A percentile compares a stretch with the other conserved stretches of the same genome.
phyloP scores from a whole-genome alignment of 495 filamentous ascomycete species.

The Xylaria acuta region DNA sequence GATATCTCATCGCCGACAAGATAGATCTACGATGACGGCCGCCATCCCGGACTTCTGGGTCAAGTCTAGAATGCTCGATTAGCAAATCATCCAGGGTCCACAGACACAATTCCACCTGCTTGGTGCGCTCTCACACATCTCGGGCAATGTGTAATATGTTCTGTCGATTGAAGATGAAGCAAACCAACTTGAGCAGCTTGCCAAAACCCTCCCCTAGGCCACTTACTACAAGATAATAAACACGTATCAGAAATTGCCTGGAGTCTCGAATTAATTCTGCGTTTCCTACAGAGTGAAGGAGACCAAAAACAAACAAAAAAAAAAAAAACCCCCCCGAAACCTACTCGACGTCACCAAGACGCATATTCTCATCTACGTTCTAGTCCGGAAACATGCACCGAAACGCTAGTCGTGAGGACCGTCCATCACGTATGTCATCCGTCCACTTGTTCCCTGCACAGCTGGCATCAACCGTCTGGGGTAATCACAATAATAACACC shows the following conservation, averaged over 20 bases:
- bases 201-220: not conserved
- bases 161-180: not conserved
- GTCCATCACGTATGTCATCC: constrained; percentile 10
- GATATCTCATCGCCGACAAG: constrained; percentile 22
- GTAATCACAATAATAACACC: constrained; percentile 7
- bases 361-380: not conserved
- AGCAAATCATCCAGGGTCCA: not conserved
- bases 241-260: too few relatives aligned
- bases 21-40: constrained; percentile 29
- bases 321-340: not conserved
- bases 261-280: not conserved
- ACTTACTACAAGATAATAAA: not conserved
- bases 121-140: not conserved
- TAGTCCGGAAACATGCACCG: constrained; percentile 6
- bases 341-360: not conserved
- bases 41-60: constrained; percentile 25
- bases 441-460: constrained; percentile 18
- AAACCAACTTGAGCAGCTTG: not conserved
- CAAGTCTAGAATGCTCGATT: constrained; percentile 25
- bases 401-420: not conserved
- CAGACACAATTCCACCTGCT: not conserved
- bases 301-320: too few relatives aligned
- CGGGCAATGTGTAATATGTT: not conserved
- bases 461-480: constrained; percentile 21
- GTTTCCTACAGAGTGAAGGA: too few relatives aligned